These are phyloP conservation scores for Trichoderma erinaceum DNA, from an alignment of 495 filamentous ascomycete species.

Conservation along the genomic window DNA sequence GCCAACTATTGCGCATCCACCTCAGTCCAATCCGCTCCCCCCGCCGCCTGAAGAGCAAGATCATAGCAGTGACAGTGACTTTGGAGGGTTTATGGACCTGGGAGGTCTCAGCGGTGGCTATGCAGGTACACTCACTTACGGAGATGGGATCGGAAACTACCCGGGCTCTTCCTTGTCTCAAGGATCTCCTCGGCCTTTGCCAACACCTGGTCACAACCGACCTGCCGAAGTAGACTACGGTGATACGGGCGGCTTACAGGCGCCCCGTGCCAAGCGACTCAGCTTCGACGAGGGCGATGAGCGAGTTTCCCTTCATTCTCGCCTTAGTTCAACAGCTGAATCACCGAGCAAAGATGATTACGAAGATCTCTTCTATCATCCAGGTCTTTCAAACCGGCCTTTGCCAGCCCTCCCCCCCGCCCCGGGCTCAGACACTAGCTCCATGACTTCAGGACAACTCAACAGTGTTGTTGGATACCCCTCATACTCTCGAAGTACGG, in stretches of 20 bases:
- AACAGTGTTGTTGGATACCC: constrained; percentile 33
- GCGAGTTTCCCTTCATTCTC: constrained; percentile 45
- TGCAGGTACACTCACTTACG: constrained; percentile 65
- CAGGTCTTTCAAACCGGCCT: constrained; percentile 64
- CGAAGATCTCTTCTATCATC: constrained; percentile 91
- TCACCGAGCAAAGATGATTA: constrained; percentile 57
- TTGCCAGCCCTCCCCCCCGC: constrained; percentile 69
- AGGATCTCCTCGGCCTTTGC: constrained; percentile 28
- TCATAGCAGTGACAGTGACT: constrained; percentile 61
- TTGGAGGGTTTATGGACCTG: constrained; percentile 59
- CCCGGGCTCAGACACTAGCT: constrained; percentile 33
- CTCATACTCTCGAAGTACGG: constrained; percentile 34
- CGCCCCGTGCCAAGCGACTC: constrained; percentile 62
- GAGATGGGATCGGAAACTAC: constrained; percentile 48
- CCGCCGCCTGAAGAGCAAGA: constrained; percentile 38
- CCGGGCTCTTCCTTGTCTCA: constrained; percentile 22
- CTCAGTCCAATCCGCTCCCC: constrained; percentile 20
- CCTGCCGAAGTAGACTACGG: constrained; percentile 56
- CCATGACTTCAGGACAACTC: constrained; percentile 33
- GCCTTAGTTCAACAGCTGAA: constrained; percentile 47
- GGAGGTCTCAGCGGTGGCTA: constrained; percentile 69
- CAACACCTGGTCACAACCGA: constrained; percentile 26
- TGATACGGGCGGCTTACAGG: constrained; percentile 77
- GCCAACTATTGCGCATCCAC: constrained; percentile 8
- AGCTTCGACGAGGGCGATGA: constrained; percentile 97